These are phyloP conservation scores for Diplotaxis tenuifolia DNA, from an alignment of 345 rosid species.

Conservation along the genomic window DNA sequence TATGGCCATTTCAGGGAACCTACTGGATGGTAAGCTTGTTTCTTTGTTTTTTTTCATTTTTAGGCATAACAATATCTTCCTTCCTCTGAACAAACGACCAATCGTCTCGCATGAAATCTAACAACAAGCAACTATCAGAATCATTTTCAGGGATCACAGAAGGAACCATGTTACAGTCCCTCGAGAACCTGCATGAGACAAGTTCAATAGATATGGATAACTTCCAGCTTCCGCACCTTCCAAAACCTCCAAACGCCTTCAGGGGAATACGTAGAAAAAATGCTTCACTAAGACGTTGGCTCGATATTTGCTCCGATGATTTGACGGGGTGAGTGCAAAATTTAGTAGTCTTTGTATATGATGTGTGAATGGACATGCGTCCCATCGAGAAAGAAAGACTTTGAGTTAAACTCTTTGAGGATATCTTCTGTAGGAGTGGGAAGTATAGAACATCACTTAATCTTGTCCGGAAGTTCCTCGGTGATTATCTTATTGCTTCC, in stretches of 20 bases:
- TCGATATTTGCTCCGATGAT: slow-evolving; percentile 83
- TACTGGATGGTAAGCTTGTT: slow-evolving; percentile 59
- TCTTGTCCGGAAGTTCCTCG: slow-evolving; percentile 86
- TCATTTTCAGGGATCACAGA: slow-evolving; percentile 54
- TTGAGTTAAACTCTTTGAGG: slow-evolving; percentile 4
- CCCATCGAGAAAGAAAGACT: not conserved
- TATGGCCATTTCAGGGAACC: slow-evolving; percentile 54
- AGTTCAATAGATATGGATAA: slow-evolving; percentile 52
- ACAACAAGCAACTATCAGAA: slow-evolving; percentile 43
- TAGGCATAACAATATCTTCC: not conserved
- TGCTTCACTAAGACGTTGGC: slow-evolving; percentile 75
- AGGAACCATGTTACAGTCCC: slow-evolving; percentile 55
- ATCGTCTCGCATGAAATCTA: slow-evolving; percentile 1
- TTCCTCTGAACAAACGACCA: not conserved
- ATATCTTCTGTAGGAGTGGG: slow-evolving; percentile 56
- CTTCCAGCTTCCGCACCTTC: slow-evolving; percentile 69
- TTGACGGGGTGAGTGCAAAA: slow-evolving; percentile 56
- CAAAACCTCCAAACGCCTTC: slow-evolving; percentile 74
- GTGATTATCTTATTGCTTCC: slow-evolving; percentile 79
- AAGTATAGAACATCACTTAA: slow-evolving; percentile 48
- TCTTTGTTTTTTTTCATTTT: slow-evolving; percentile 3
- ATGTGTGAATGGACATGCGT: not conserved
- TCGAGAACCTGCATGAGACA: slow-evolving; percentile 51
- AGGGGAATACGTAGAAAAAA: slow-evolving; percentile 77
- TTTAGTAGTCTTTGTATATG: slow-evolving; percentile 5